Conservation (phyloP, 768 basidiomycete genomes). For the Suillus tomentosus region DNA sequence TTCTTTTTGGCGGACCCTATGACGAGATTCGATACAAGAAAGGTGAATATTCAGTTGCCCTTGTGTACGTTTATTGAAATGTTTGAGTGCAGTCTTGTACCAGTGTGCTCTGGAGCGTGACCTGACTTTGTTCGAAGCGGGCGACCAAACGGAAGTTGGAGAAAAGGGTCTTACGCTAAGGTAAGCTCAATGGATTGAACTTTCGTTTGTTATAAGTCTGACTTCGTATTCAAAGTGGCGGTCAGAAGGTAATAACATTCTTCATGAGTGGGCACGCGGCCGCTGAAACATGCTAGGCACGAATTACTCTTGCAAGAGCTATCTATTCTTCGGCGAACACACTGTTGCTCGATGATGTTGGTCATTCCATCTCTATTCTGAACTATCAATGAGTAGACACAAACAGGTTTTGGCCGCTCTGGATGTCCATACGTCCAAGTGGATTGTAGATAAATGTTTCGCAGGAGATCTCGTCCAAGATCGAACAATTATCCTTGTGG, state of each 20-base stretch:
- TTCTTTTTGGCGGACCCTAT: slow-evolving; percentile 43
- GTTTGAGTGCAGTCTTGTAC: slow-evolving; percentile 29
- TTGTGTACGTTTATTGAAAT: slow-evolving; percentile 7
- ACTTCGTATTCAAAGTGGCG: slow-evolving; percentile 38
- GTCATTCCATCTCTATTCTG: slow-evolving; percentile 2
- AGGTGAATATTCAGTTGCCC: slow-evolving; percentile 24
- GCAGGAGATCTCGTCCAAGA: slow-evolving; percentile 45
- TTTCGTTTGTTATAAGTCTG: background rate
- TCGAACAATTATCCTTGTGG: slow-evolving; percentile 56
- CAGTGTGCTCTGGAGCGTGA: slow-evolving; percentile 47
- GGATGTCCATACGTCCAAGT: slow-evolving; percentile 56
- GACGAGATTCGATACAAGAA: slow-evolving; percentile 45
- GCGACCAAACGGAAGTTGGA: slow-evolving; percentile 70
- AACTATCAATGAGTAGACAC: background rate
- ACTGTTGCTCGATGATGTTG: slow-evolving; percentile 71
- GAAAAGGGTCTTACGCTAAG: slow-evolving; percentile 66
- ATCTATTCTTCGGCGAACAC: slow-evolving; percentile 62
- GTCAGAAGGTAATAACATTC: slow-evolving; percentile 50
- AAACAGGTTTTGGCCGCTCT: slow-evolving; percentile 51
- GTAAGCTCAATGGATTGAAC: slow-evolving; percentile 18
- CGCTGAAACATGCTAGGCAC: slow-evolving; percentile 34
- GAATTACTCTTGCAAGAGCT: slow-evolving; percentile 59
- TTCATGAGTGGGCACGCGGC: background rate
- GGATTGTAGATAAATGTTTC: slow-evolving; percentile 51
- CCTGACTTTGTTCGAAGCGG: slow-evolving; percentile 51